Base-by-base conservation (phyloP, 2,329 filamentous ascomycete species). In the Tolypocladium guangdongense region DNA sequence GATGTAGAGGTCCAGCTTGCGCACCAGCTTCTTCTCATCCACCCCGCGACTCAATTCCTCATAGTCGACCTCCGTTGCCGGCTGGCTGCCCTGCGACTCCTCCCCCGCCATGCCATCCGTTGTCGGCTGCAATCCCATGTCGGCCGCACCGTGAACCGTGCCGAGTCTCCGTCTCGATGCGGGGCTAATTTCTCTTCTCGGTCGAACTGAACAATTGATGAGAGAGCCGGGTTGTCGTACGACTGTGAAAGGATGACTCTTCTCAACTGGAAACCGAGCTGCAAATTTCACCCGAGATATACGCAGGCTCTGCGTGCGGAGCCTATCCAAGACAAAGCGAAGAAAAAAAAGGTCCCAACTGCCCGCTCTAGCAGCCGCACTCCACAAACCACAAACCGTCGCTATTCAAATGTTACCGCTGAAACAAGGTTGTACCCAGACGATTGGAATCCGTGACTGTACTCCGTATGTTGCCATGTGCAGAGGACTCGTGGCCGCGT, bases 1-100 rank as follows among this genome's bases (percentile, higher is more conserved):
- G 30, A 88, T 74, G 62, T 78, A 74, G 16, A 74, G 56, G 64
- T 88, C 86, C 35, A 88, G 68, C 66, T 86, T 88, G 53, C 80
- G 74, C 45, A 87, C 72, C 24, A 88, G 71, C 58, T 74, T 77
- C 59, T 72, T 74, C 68, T 87, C 74, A n/a, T 66, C 59, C 4
- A 60, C 56, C 32, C 50, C 55, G 30, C 38, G 43, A 11, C 43
- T 46, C 43, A 46, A 18, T n/a, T 46, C 43, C 43, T 46, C 43
- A n/a, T 32, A 46, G 43, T 46, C 27, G 16, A 46, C 43, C 27
- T 46, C 43, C 4, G 46, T 52, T 37, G 37, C 16, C 38, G 16
- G 33, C 27, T 14, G 22, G 39, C 32, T 3, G 11, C 22, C 30
- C 8, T n/a, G 43, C 43, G 27, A 32, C 4, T 46, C 43, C 43